Base-by-base conservation (phyloP, 176 grass and related monocot genomes). In the Aechmea fasciata region DNA sequence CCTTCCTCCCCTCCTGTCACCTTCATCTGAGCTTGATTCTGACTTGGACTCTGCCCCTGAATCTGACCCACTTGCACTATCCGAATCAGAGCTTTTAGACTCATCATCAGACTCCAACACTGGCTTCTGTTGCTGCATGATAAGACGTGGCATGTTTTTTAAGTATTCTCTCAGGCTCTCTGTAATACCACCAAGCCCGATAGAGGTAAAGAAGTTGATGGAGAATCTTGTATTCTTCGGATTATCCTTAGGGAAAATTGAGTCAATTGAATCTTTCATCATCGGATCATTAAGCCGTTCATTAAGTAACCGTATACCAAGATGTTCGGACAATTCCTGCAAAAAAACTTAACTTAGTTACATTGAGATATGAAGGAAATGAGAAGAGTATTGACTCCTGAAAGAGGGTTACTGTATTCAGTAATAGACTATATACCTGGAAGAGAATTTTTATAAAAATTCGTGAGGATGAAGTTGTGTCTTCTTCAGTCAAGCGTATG, bases 381-480 rank as follows among this genome's bases (percentile, higher is more conserved):
- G 4, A 41, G 33, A 41, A 41, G 33, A 41, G 33, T 41, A 41
- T 7, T 41, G 33, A 7, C 33, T 41, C 33, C 1, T 41, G 33
- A 41, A 41, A 41, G 33, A 41, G 4, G 33, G 33, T 41, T 41
- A 41, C 33, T 41, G 33, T 41, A 41, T 41, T 41, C 33, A 41
- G 33, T 41, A 41, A 49, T 62, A 73, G 48, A 63, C 26, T 73
- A 29, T 50, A 88, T 92, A 97, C 89, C 87, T 97, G 89, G 57
- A 99, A 99, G 49, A 99, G 82, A 80, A 90, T 99, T 80, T 99
- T 93, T 53, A 99, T 93, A 33, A 99, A 99, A 75, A 99, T 93
- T 73, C 87, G 80, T 13, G 94, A 93, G 11, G 94, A 99, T 11
- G 89, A 99, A 1, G 94, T 99, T 1, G 94, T 97, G 54, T 97